A percentile compares a stretch with the other conserved stretches of the same genome.
Evolutionary conservation across 768 basidiomycete species (phyloP).

Genomic region (Terana coerulea): DNA sequence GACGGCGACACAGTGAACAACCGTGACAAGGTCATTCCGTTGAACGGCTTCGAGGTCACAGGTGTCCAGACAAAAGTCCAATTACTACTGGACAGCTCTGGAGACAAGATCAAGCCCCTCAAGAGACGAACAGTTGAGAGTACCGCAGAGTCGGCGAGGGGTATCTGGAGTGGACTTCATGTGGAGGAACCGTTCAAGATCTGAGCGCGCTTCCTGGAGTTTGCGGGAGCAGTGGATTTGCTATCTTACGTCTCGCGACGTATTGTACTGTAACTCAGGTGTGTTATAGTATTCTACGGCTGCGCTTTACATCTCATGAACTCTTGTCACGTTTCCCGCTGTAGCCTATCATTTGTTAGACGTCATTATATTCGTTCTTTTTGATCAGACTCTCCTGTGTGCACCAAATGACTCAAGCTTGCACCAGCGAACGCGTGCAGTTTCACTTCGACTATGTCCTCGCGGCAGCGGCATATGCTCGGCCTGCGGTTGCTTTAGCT

Average conservation of each 20-base stretch:
- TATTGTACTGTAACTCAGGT: background rate
- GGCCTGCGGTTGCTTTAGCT: conserved; percentile 1
- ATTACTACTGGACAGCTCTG: conserved; percentile 83
- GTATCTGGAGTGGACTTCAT: conserved; percentile 89
- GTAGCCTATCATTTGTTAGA: background rate
- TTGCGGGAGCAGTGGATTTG: background rate
- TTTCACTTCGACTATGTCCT: too few species aligned
- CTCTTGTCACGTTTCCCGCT: background rate
- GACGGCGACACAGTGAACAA: conserved; percentile 59
- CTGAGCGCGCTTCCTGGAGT: conserved; percentile 20
- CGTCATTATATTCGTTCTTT: too few species aligned
- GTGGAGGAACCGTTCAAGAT: conserved; percentile 65
- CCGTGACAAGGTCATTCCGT: conserved; percentile 83
- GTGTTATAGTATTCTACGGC: background rate
- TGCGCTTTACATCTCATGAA: background rate
- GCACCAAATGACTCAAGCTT: too few species aligned
- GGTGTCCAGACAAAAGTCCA: conserved; percentile 76
- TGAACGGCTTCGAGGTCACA: conserved; percentile 71
- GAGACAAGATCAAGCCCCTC: conserved; percentile 77
- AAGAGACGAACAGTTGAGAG: conserved; percentile 75
- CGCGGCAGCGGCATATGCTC: conserved; percentile 3
- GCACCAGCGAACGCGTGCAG: too few species aligned
- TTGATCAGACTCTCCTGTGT: too few species aligned
- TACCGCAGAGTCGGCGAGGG: conserved; percentile 74
- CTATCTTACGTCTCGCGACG: background rate